Percentiles rank a stretch among this genome's conserved stretches.
Conservation (phyloP, 1,284 basidiomycete genomes). For the Irpex sp. region DNA sequence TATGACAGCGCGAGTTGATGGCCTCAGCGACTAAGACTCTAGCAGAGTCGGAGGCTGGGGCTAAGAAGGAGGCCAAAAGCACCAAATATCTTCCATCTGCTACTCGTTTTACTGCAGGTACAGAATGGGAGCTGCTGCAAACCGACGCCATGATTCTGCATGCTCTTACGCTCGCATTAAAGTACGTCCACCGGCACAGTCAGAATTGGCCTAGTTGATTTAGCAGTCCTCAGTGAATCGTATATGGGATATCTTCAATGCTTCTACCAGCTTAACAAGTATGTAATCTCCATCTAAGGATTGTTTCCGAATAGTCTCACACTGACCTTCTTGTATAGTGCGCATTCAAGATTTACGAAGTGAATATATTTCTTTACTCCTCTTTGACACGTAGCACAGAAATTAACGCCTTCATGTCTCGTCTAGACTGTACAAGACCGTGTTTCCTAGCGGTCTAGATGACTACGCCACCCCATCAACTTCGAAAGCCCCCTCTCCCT, state of each 20-base stretch:
- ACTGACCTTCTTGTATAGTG: conserved; percentile 32
- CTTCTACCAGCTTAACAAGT: conserved; percentile 65
- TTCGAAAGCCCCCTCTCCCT: conserved; percentile 38
- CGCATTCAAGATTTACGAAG: conserved; percentile 71
- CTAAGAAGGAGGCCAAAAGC: conserved; percentile 48
- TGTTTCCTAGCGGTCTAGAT: conserved; percentile 65
- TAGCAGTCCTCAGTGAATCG: conserved; percentile 45
- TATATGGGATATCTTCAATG: conserved; percentile 77
- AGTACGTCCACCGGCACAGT: conserved; percentile 33
- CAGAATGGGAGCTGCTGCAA: conserved; percentile 69
- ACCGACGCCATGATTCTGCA: conserved; percentile 66
- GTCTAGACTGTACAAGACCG: conserved; percentile 60
- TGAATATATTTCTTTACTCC: conserved; percentile 18
- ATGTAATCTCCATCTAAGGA: conserved; percentile 1
- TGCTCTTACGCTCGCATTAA: conserved; percentile 63
- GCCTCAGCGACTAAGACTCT: conserved; percentile 52
- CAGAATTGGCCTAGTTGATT: background rate
- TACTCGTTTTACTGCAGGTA: conserved; percentile 51
- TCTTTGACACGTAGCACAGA: background rate
- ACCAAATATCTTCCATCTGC: conserved; percentile 32
- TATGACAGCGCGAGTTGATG: conserved; percentile 34
- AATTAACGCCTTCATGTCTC: background rate
- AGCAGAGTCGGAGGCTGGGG: conserved; percentile 50
- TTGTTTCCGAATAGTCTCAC: background rate
- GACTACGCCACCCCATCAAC: conserved; percentile 43